phyloP scores from a whole-genome alignment of 1,284 basidiomycete species.

The Boletus albobrunnescens region DNA sequence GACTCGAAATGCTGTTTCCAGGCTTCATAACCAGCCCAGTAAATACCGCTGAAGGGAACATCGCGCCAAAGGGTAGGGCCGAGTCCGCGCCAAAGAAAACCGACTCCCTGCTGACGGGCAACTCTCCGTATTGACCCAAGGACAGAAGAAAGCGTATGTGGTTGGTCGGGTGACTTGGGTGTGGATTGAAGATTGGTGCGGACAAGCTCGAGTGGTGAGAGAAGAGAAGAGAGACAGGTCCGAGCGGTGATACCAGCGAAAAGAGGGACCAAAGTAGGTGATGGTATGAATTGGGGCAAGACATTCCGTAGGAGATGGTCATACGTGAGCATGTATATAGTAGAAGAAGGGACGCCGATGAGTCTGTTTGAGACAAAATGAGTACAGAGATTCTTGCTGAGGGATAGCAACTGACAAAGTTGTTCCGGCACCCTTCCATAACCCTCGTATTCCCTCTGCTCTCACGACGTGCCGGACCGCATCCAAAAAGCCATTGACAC shows the following conservation, averaged over 20 bases:
- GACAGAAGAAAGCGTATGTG: conserved; percentile 72
- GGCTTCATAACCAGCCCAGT: conserved; percentile 79
- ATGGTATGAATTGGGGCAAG: conserved; percentile 55
- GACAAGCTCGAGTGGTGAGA: conserved; percentile 90
- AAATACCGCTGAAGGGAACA: conserved; percentile 93
- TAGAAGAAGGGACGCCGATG: conserved; percentile 90
- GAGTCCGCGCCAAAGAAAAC: conserved; percentile 85
- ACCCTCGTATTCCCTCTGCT: conserved; percentile 72
- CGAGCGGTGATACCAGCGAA: conserved; percentile 82
- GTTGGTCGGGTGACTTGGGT: conserved; percentile 59
- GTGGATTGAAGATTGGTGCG: conserved; percentile 93
- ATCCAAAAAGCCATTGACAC: conserved; percentile 77
- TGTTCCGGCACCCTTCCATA: conserved; percentile 91
- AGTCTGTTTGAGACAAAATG: conserved; percentile 45
- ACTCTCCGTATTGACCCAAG: conserved; percentile 58
- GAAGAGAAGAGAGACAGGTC: conserved; percentile 73
- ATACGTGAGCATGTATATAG: conserved; percentile 95
- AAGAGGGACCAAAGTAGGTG: conserved; percentile 67
- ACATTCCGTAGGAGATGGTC: conserved; percentile 75
- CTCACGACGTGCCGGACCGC: conserved; percentile 75
- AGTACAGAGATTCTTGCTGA: conserved; percentile 12
- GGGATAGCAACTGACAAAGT: conserved; percentile 59
- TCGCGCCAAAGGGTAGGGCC: conserved; percentile 94
- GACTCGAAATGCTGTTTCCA: conserved; percentile 55
- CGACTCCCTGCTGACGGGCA: conserved; percentile 60